Evolutionary conservation across 192 early-diverging fungal genomes (phyloP).

Genomic region (Podila horticola): DNA sequence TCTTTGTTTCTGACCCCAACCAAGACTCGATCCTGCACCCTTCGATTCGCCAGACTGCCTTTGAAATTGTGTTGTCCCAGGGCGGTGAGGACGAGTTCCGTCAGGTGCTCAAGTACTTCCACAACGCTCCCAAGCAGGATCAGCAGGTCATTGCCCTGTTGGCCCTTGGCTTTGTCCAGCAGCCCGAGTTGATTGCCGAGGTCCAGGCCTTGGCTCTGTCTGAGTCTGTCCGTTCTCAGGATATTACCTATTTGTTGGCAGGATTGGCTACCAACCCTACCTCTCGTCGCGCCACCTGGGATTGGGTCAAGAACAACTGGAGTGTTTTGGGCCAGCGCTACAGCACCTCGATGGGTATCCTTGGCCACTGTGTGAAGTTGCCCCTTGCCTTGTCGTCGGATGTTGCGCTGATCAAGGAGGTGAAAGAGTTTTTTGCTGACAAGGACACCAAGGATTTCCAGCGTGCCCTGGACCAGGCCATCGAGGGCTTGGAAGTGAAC

Average conservation of each 20-base stretch:
- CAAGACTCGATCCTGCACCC: conserved; percentile 80
- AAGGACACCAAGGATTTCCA: conserved; percentile 73
- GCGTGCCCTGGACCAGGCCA: conserved; percentile 75
- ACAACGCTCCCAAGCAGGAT: conserved; percentile 67
- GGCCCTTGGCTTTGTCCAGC: conserved; percentile 68
- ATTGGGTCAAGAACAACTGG: conserved; percentile 73
- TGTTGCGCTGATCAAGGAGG: conserved; percentile 65
- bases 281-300: conserved; percentile 71
- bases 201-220: conserved; percentile 71
- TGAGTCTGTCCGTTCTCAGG: conserved; percentile 77
- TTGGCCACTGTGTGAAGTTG: conserved; percentile 55
- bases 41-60: conserved; percentile 77
- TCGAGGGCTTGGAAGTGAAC: conserved; percentile 74
- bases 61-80: conserved; percentile 71
- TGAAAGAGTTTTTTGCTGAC: conserved; percentile 73
- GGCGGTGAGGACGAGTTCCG: conserved; percentile 74
- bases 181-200: conserved; percentile 67
- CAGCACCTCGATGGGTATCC: conserved; percentile 55
- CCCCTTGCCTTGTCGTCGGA: conserved; percentile 45
- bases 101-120: conserved; percentile 68
- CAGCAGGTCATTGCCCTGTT: conserved; percentile 74
- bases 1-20: conserved; percentile 62
- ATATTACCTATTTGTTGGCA: conserved; percentile 63
- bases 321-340: conserved; percentile 52
- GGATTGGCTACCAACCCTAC: conserved; percentile 61